A percentile compares a stretch with the other conserved stretches of the same genome.
Evolutionary conservation across 2,329 filamentous ascomycete genomes (phyloP).

Genomic region (Tolypocladium pustulatum): DNA sequence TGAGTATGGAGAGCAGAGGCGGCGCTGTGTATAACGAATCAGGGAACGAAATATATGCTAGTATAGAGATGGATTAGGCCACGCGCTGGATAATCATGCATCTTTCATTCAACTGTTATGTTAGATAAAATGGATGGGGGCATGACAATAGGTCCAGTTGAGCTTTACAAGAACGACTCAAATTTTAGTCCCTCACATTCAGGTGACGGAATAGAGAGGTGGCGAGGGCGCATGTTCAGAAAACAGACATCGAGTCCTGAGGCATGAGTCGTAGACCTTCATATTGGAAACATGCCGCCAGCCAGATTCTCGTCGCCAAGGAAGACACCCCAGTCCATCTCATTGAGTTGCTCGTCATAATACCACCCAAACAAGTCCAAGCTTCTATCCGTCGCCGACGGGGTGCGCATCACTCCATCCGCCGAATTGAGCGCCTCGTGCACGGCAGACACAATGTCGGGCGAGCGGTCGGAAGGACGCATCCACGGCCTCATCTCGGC

Average conservation of each 20-base stretch:
- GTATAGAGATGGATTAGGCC: background rate
- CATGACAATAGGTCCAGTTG: background rate
- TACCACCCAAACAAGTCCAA: slow-evolving; percentile 15
- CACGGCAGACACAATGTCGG: slow-evolving; percentile 15
- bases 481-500: slow-evolving; percentile 18
- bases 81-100: background rate
- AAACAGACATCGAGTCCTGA: background rate
- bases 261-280: background rate
- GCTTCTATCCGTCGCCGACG: slow-evolving; percentile 13
- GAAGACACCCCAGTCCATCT: slow-evolving; percentile 15
- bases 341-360: slow-evolving; percentile 15
- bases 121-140: no score
- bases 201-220: no score
- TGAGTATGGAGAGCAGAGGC: background rate
- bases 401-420: slow-evolving; percentile 10
- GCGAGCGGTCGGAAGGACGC: slow-evolving; percentile 14
- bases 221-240: background rate
- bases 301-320: slow-evolving; percentile 10
- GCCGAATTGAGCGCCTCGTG: slow-evolving; percentile 13
- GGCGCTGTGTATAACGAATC: background rate
- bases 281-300: slow-evolving; percentile 5
- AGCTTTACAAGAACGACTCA: background rate
- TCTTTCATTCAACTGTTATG: no score
- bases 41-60: no score
- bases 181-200: no score